These are phyloP conservation scores for Trichoderma citrinoviride DNA, from an alignment of 2,329 filamentous ascomycete species.

Conservation along the genomic window DNA sequence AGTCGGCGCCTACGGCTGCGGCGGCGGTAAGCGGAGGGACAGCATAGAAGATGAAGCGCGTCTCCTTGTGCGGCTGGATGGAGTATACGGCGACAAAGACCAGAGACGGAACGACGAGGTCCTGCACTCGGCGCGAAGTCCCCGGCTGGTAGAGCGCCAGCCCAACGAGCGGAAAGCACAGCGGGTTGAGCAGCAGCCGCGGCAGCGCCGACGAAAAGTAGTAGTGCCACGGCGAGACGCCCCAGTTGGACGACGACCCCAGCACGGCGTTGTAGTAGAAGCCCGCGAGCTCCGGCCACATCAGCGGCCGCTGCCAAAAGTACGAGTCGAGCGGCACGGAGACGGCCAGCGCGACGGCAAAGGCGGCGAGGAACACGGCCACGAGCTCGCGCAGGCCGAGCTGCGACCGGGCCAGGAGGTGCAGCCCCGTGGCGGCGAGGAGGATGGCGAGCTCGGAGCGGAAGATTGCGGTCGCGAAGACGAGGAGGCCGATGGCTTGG, in stretches of 20 bases:
- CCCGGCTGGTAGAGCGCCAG: conserved; percentile 50
- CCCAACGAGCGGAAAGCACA: conserved; percentile 56
- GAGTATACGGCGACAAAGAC: conserved; percentile 79
- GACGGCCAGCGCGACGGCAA: conserved; percentile 61
- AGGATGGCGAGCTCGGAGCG: conserved; percentile 85
- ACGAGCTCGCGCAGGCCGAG: conserved; percentile 59
- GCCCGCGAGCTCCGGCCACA: conserved; percentile 86
- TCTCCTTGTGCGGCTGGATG: conserved; percentile 90
- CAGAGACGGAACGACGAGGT: conserved; percentile 63
- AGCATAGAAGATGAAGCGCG: conserved; percentile 89
- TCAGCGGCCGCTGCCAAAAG: conserved; percentile 85
- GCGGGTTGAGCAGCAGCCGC: conserved; percentile 77
- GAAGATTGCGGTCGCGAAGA: conserved; percentile 79
- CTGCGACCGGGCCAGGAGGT: conserved; percentile 57
- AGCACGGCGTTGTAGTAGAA: conserved; percentile 91
- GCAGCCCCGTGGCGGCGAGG: conserved; percentile 64
- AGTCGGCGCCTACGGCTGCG: conserved; percentile 70
- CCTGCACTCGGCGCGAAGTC: conserved; percentile 42
- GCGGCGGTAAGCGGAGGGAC: conserved; percentile 77
- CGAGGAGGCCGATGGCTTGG: conserved; percentile 70
- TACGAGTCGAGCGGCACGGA: conserved; percentile 82
- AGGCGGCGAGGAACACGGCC: conserved; percentile 62
- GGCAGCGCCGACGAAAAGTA: conserved; percentile 83
- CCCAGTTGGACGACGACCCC: conserved; percentile 83
- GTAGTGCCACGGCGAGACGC: conserved; percentile 78